Conservation (phyloP, 2,329 filamentous ascomycete genomes). For the Cyanodermella asteris region DNA sequence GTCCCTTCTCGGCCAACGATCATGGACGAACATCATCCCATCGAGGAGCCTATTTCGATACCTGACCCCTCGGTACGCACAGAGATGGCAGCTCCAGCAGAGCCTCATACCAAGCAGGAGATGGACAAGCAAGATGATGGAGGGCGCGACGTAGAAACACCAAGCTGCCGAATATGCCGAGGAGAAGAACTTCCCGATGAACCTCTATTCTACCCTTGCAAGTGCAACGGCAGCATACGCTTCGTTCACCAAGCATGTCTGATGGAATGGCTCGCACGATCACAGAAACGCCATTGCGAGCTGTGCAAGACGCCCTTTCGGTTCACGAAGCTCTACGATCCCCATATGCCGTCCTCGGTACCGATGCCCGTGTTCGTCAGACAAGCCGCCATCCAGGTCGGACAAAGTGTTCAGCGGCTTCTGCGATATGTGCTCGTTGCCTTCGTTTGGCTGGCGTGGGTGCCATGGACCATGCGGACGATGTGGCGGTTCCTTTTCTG, state of each 20-base stretch:
- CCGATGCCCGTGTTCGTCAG: constrained; percentile 62
- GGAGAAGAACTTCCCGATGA: constrained; percentile 66
- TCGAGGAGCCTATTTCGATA: too few relatives aligned
- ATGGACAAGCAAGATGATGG: constrained; percentile 11
- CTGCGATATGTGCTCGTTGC: constrained; percentile 55
- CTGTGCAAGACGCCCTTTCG: constrained; percentile 96
- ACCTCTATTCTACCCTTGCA: constrained; percentile 91
- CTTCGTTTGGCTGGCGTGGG: constrained; percentile 69
- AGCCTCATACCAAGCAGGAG: constrained; percentile 2
- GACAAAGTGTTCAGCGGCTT: constrained; percentile 55
- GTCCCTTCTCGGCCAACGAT: too few relatives aligned
- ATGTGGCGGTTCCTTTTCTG: constrained; percentile 91
- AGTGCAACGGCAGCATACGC: constrained; percentile 97
- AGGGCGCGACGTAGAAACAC: constrained; percentile 65
- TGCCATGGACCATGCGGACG: constrained; percentile 77
- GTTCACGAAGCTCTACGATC: constrained; percentile 93
- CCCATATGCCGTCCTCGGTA: constrained; percentile 71
- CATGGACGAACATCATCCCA: too few relatives aligned
- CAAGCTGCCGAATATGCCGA: constrained; percentile 93
- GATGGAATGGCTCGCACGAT: constrained; percentile 97
- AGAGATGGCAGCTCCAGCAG: not conserved
- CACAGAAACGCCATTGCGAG: constrained; percentile 98
- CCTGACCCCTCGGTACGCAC: too few relatives aligned
- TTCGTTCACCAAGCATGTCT: constrained; percentile 94
- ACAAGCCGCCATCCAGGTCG: constrained; percentile 51